A percentile compares a stretch with the other conserved stretches of the same genome.
Evolutionary conservation across 139 green algal species (phyloP).

Genomic region (Chlorella vulgaris): DNA sequence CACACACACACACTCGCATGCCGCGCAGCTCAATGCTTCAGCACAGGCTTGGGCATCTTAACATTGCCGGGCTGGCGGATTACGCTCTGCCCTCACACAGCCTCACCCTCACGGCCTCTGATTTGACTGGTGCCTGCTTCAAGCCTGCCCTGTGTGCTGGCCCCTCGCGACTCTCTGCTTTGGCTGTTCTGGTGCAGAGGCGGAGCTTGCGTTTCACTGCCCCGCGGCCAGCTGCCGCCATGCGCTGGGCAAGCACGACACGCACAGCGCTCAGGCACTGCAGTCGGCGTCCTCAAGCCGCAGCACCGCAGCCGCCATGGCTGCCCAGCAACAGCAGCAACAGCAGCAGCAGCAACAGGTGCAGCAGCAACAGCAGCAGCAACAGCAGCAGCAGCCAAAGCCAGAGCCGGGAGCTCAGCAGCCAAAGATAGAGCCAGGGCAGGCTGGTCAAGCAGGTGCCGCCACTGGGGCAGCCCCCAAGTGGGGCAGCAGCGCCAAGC

Average conservation of each 20-base stretch:
- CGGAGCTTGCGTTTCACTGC: conserved; percentile 39
- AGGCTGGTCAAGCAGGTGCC: background rate
- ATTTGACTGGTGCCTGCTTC: background rate
- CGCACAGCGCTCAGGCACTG: conserved; percentile 52
- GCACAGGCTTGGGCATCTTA: too few relatives aligned
- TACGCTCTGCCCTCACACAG: background rate
- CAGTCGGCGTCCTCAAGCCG: conserved; percentile 7
- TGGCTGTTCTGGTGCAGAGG: conserved; percentile 14
- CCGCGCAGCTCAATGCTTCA: too few relatives aligned
- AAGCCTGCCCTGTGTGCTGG: background rate
- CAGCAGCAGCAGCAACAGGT: conserved; percentile 49
- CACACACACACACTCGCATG: too few relatives aligned
- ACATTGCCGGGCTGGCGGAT: too few relatives aligned
- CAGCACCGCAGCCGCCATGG: background rate
- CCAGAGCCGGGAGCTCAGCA: background rate
- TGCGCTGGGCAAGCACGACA: conserved; percentile 34
- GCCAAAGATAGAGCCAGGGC: background rate
- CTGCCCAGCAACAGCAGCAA: conserved; percentile 1
- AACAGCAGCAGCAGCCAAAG: background rate
- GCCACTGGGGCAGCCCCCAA: background rate
- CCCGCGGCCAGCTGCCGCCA: conserved; percentile 15
- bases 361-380: background rate
- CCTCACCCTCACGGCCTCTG: too few relatives aligned
- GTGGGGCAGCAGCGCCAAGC: conserved; percentile 45
- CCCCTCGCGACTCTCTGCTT: background rate